Evolutionary conservation across 805 yeast genomes (phyloP).

Genomic region (Lachancea nothofagi): DNA sequence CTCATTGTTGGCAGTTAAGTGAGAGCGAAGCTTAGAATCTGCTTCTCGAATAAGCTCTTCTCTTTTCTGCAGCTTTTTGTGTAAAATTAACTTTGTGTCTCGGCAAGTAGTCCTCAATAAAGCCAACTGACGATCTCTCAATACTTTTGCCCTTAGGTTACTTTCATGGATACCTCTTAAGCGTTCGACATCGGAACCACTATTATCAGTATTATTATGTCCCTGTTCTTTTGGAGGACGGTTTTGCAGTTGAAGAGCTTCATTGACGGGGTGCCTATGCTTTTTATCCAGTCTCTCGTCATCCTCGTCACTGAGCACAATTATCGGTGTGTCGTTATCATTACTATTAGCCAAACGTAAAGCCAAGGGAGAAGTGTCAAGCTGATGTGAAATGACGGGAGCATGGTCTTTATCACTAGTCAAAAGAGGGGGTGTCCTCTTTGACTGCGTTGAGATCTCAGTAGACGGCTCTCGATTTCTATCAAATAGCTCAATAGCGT

Average conservation of each 20-base stretch:
- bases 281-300: constrained; percentile 1
- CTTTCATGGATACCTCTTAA: constrained; percentile 15
- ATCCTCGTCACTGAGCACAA: constrained; percentile 31
- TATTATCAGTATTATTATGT: too few relatives aligned
- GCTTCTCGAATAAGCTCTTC: constrained; percentile 20
- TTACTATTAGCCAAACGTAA: neutral
- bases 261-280: too few relatives aligned
- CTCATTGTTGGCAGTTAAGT: neutral
- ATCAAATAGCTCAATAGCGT: too few relatives aligned
- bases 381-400: too few relatives aligned
- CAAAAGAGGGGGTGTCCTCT: too few relatives aligned
- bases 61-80: constrained; percentile 22
- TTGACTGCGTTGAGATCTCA: too few relatives aligned
- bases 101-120: constrained; percentile 2
- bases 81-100: constrained; percentile 14
- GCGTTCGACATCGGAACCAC: constrained; percentile 10
- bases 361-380: too few relatives aligned
- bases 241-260: too few relatives aligned
- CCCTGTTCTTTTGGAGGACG: too few relatives aligned
- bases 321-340: constrained; percentile 19
- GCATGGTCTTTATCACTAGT: too few relatives aligned
- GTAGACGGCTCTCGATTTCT: too few relatives aligned
- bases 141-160: constrained; percentile 8
- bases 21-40: constrained; percentile 11
- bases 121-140: constrained; percentile 1